Percentiles rank a stretch among this genome's conserved stretches.
phyloP scores from a whole-genome alignment of 2,329 filamentous ascomycete species.

The Endoconidiophora polonica region DNA sequence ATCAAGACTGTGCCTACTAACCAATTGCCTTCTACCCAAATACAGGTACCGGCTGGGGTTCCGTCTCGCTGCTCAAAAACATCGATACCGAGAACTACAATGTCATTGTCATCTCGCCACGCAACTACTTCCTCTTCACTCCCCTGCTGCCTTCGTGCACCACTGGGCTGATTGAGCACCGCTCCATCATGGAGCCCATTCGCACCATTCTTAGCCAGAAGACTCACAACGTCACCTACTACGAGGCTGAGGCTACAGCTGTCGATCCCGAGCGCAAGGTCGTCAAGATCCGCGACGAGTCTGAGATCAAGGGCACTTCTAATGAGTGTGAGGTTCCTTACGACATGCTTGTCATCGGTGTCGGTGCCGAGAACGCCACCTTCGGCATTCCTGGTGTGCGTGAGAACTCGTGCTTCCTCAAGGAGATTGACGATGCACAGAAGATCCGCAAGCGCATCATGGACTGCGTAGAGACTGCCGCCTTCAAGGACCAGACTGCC shows the following conservation, averaged over 20 bases:
- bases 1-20: background rate
- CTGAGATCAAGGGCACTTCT: constrained; percentile 73
- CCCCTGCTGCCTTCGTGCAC: constrained; percentile 94
- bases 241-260: constrained; percentile 92
- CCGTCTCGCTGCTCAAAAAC: constrained; percentile 92
- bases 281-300: constrained; percentile 79
- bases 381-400: constrained; percentile 93
- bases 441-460: constrained; percentile 96
- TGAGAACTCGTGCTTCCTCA: constrained; percentile 93
- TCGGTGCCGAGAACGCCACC: constrained; percentile 95
- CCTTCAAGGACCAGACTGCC: constrained; percentile 84
- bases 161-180: constrained; percentile 92
- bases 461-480: constrained; percentile 97
- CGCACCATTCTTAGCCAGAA: constrained; percentile 92
- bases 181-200: constrained; percentile 98
- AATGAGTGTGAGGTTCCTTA: constrained; percentile 81
- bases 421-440: constrained; percentile 94
- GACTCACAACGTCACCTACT: constrained; percentile 84
- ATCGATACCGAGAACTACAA: constrained; percentile 99
- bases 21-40: background rate
- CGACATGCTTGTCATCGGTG: constrained; percentile 94
- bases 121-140: constrained; percentile 99
- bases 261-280: constrained; percentile 85
- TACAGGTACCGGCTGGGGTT: constrained; percentile 83
- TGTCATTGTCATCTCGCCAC: constrained; percentile 89